A percentile compares a stretch with the other conserved stretches of the same genome.
Evolutionary conservation across 306 rosid genomes (phyloP).

Genomic region (Mimosa pudica): DNA sequence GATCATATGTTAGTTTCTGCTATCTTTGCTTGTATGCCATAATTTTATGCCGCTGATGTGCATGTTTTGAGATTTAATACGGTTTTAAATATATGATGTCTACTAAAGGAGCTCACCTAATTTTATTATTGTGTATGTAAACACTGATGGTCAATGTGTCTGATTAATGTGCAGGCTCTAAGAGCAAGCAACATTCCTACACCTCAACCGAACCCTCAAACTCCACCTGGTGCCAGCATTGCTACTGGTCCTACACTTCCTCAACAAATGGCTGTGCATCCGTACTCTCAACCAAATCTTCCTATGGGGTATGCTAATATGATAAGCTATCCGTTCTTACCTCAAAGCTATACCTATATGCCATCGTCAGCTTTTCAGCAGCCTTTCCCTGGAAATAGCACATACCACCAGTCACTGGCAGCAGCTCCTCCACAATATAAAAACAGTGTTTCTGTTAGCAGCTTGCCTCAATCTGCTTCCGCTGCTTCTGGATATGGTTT

Average conservation of each 20-base stretch:
- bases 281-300: constrained; percentile 87
- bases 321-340: constrained; percentile 96
- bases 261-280: constrained; percentile 94
- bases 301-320: constrained; percentile 94
- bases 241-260: constrained; percentile 92
- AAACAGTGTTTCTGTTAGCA: constrained; percentile 91
- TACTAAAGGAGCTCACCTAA: too few species aligned
- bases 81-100: too few species aligned
- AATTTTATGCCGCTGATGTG: too few species aligned
- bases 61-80: too few species aligned
- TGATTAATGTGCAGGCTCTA: constrained; percentile 57
- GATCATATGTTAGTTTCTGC: too few species aligned
- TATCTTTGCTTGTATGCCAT: too few species aligned
- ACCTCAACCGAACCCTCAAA: constrained; percentile 74
- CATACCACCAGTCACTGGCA: constrained; percentile 96
- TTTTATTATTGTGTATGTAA: too few species aligned
- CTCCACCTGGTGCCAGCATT: constrained; percentile 64
- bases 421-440: constrained; percentile 95
- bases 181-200: constrained; percentile 69
- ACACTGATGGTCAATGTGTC: neutral
- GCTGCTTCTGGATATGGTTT: constrained; percentile 91
- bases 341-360: constrained; percentile 96
- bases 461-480: constrained; percentile 92
- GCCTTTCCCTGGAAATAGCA: constrained; percentile 84
- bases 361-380: constrained; percentile 98